Conservation (phyloP, 148 eudicot genomes). For the Silene uniflora region DNA sequence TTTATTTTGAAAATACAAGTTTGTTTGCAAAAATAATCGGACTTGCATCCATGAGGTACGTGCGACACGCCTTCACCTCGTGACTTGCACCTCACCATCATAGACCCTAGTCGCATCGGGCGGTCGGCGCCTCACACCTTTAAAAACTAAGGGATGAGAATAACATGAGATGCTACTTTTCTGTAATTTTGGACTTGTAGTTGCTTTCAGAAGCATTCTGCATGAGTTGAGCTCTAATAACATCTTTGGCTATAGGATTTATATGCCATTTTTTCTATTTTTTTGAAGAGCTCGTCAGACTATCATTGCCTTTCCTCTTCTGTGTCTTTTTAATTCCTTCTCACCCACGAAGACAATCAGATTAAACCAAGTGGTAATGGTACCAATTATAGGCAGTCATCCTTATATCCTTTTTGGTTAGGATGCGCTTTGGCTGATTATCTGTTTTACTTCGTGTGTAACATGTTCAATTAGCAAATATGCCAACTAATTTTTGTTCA, state of each 20-base stretch:
- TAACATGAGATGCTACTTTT: not conserved
- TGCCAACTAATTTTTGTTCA: not conserved
- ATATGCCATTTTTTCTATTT: not conserved
- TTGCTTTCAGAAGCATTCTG: too few species aligned
- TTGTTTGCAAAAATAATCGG: too few species aligned
- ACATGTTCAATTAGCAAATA: not conserved
- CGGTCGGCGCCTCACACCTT: not conserved
- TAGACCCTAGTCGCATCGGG: not conserved
- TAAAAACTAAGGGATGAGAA: not conserved
- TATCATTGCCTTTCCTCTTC: not conserved
- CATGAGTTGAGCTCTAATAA: not conserved
- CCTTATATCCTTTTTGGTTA: not conserved
- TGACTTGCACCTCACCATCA: not conserved
- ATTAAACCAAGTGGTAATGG: not conserved
- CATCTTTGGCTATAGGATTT: not conserved
- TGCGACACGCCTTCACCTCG: not conserved
- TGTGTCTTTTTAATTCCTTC: not conserved
- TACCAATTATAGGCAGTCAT: not conserved
- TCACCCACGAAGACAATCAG: not conserved
- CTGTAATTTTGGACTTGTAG: not conserved
- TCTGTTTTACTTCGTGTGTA: not conserved
- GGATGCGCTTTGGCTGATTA: not conserved
- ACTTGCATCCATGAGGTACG: not conserved
- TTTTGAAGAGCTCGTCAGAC: not conserved
- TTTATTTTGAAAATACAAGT: too few species aligned